Evolutionary conservation across 176 grass and related monocot genomes (phyloP), one percentile per base, ranked within the genome.

Genomic region (Oryza longistaminata): DNA sequence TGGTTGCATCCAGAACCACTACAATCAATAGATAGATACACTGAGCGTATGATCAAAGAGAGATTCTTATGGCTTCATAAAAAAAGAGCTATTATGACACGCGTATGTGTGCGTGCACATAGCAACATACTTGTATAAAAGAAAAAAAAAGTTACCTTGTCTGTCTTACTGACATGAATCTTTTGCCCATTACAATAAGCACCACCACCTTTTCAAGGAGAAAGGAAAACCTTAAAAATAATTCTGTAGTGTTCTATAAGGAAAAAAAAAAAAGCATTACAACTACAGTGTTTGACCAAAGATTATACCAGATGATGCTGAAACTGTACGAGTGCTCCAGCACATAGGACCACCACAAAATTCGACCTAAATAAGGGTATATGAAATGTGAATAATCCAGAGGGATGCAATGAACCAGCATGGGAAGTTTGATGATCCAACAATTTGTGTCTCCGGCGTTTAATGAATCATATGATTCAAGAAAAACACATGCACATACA

Each of bases 281-380:
- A 62, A 83, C 44, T 19, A 45, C 34, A 35, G 16, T 68, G 49
- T 70, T 86, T 64, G 66, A 76, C 77, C 71, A 37, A 78, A 84
- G 68, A 79, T 83, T 53, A 69, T 77, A 95, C 96, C 93, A 77
- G 93, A 77, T 87, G 93, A 89, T 83, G 96, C 96, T 92, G 85
- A 85, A 92, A 87, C 85, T 75, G 89, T 98, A 49, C 93, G 93
- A 87, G 91, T 94, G 74, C 69, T 94, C 96, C 93, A 95, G 91
- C 96, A 98, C 91, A 98, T 93, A 79, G 93, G 91, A 11, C 96
- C 96, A 65, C 96, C 96, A 82, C 88, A 88, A 90, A 98, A 98
- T 68, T 98, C 96, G 27, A 98, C 91, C 96, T 98, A 87, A 42
- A 74, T 43, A 82, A 87, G 70, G 26, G 19, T 48, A 15, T 40